Evolutionary conservation across 257 asterid genomes (phyloP).

Genomic region (Echium plantagineum): DNA sequence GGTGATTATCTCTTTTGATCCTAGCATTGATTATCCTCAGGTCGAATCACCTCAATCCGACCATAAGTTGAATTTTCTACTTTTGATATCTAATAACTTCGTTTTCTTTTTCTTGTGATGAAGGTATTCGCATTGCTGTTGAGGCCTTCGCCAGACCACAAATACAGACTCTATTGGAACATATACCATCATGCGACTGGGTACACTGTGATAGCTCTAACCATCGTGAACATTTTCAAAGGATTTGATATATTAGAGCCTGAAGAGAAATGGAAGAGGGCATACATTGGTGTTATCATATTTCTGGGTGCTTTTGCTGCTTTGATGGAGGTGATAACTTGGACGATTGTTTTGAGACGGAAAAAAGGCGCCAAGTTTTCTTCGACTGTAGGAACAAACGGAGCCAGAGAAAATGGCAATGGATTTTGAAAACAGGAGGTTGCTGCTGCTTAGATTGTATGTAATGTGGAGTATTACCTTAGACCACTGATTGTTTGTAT

Average conservation of each 20-base stretch:
- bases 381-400: not conserved
- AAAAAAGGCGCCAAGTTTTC: slow-evolving; percentile 6
- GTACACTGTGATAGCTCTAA: slow-evolving; percentile 39
- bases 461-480: too few relatives aligned
- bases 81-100: not conserved
- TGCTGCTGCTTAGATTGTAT: not conserved
- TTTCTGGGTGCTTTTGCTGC: slow-evolving; percentile 35
- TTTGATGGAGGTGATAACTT: slow-evolving; percentile 47
- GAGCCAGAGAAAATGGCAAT: not conserved
- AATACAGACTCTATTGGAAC: slow-evolving; percentile 68
- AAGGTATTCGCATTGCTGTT: slow-evolving; percentile 55
- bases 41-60: too few relatives aligned
- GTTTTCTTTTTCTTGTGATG: not conserved
- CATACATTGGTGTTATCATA: slow-evolving; percentile 44
- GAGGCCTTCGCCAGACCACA: slow-evolving; percentile 82
- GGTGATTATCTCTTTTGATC: slow-evolving; percentile 12
- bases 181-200: slow-evolving; percentile 55
- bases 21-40: too few relatives aligned
- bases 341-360: slow-evolving; percentile 53
- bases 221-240: slow-evolving; percentile 52
- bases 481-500: too few relatives aligned
- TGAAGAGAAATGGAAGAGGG: slow-evolving; percentile 45
- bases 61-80: not conserved
- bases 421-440: not conserved
- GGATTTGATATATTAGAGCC: slow-evolving; percentile 71